Evolutionary conservation across 257 asterid species (phyloP).

Genomic region (Nyctanthes arbortristis): DNA sequence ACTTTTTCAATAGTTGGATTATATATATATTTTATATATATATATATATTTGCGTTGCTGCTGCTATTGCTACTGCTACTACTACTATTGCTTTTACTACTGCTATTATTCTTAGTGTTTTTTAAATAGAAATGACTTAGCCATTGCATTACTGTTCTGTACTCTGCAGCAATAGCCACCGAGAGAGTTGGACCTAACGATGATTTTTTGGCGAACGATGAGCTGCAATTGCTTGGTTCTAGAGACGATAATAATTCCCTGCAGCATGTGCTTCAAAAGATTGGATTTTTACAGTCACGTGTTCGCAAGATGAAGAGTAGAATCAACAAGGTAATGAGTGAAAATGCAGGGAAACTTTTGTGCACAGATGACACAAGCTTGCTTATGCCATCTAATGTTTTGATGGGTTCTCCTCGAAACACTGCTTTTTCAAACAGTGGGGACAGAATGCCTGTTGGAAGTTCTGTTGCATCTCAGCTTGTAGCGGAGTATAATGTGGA

Average conservation of each 20-base stretch:
- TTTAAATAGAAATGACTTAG: conserved; percentile 14
- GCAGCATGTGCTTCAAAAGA: conserved; percentile 47
- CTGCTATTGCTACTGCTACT: background rate
- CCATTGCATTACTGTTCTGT: conserved; percentile 5
- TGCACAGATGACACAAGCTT: conserved; percentile 27
- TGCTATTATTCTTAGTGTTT: background rate
- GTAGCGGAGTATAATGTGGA: conserved; percentile 38
- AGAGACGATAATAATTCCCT: conserved; percentile 39
- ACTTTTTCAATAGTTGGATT: too few species aligned
- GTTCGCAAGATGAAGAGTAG: conserved; percentile 48
- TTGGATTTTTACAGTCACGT: conserved; percentile 47
- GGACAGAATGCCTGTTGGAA: conserved; percentile 44
- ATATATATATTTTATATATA: too few species aligned
- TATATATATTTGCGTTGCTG: background rate
- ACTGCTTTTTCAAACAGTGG: conserved; percentile 41
- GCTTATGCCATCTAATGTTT: conserved; percentile 32
- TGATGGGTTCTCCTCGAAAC: conserved; percentile 33
- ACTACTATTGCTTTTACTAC: background rate
- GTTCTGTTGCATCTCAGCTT: conserved; percentile 53
- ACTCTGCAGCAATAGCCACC: conserved; percentile 32
- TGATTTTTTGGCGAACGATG: conserved; percentile 45
- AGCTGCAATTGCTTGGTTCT: conserved; percentile 30
- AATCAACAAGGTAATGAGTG: conserved; percentile 40
- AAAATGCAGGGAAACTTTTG: conserved; percentile 45
- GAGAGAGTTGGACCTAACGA: conserved; percentile 34